A percentile compares a stretch with the other conserved stretches of the same genome.
Conservation (phyloP, 2,329 filamentous ascomycete genomes). For the Didymella sp. region DNA sequence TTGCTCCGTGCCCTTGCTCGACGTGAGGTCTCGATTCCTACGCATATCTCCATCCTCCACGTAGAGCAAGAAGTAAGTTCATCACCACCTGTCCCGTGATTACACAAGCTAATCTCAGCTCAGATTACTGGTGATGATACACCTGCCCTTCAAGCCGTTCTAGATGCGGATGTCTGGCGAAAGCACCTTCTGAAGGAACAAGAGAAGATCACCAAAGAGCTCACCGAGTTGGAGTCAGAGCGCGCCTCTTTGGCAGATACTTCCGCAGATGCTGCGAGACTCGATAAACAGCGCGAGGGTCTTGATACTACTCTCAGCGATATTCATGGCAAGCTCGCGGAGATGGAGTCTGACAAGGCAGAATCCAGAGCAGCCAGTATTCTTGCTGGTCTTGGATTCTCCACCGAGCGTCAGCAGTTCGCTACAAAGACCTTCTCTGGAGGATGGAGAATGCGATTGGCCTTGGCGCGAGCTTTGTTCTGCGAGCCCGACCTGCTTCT, state of each 20-base stretch:
- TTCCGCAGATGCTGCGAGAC: constrained; percentile 81
- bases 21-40: constrained; percentile 92
- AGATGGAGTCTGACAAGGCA: constrained; percentile 99
- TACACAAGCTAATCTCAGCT: constrained; percentile 15
- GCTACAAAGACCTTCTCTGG: constrained; percentile 98
- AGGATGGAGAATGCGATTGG: constrained; percentile 99
- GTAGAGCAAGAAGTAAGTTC: constrained; percentile 92
- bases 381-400: constrained; percentile 95
- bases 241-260: constrained; percentile 86
- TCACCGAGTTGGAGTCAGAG: constrained; percentile 79
- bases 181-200: constrained; percentile 93
- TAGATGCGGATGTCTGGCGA: constrained; percentile 98
- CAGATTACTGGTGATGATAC: constrained; percentile 95
- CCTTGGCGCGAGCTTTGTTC: constrained; percentile 92
- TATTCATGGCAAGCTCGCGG: constrained; percentile 86
- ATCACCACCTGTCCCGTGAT: not conserved
- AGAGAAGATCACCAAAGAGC: constrained; percentile 78
- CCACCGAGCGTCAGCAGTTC: constrained; percentile 85
- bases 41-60: constrained; percentile 97
- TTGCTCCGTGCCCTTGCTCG: constrained; percentile 87
- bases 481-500: constrained; percentile 95
- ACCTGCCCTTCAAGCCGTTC: constrained; percentile 88
- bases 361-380: constrained; percentile 96
- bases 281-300: constrained; percentile 88
- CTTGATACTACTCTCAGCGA: constrained; percentile 90